Evolutionary conservation across 768 basidiomycete species (phyloP).

Genomic region (Phaffia tasmanica): DNA sequence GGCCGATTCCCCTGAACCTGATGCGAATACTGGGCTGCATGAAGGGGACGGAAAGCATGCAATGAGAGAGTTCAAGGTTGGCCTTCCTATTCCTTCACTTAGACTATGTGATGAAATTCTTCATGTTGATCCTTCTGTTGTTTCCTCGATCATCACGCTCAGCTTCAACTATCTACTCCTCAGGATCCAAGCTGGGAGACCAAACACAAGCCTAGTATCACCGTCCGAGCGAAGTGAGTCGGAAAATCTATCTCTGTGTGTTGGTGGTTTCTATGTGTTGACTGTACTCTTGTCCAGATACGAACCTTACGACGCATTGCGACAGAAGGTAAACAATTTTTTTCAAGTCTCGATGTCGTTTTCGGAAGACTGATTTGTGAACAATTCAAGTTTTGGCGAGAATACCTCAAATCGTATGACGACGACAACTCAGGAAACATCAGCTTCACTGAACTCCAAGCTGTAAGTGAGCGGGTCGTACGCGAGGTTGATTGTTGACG

Average conservation of each 20-base stretch:
- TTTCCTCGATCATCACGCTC: background rate
- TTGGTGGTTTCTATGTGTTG: background rate
- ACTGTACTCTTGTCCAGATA: conserved; percentile 61
- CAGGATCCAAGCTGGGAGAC: conserved; percentile 62
- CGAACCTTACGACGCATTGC: conserved; percentile 64
- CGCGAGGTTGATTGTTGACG: background rate
- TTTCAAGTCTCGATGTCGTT: background rate
- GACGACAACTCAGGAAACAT: conserved; percentile 63
- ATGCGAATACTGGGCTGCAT: conserved; percentile 47
- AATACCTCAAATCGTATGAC: conserved; percentile 82
- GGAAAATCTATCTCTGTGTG: conserved; percentile 13
- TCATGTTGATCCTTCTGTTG: background rate
- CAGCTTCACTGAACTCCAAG: conserved; percentile 56
- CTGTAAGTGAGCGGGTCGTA: background rate
- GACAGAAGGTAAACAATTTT: conserved; percentile 28
- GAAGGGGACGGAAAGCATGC: conserved; percentile 48
- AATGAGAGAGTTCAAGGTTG: conserved; percentile 57
- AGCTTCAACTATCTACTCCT: conserved; percentile 50
- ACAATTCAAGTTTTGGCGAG: conserved; percentile 70
- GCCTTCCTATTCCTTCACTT: conserved; percentile 5
- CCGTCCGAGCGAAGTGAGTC: conserved; percentile 47
- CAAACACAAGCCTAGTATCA: conserved; percentile 58
- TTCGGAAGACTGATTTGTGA: background rate
- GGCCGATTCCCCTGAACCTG: conserved; percentile 54
- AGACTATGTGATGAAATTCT: background rate